Percentiles rank a stretch among this genome's conserved stretches.
These are phyloP conservation scores for Nannochloris sp. DNA, from an alignment of 139 green algal species.

Conservation along the genomic window DNA sequence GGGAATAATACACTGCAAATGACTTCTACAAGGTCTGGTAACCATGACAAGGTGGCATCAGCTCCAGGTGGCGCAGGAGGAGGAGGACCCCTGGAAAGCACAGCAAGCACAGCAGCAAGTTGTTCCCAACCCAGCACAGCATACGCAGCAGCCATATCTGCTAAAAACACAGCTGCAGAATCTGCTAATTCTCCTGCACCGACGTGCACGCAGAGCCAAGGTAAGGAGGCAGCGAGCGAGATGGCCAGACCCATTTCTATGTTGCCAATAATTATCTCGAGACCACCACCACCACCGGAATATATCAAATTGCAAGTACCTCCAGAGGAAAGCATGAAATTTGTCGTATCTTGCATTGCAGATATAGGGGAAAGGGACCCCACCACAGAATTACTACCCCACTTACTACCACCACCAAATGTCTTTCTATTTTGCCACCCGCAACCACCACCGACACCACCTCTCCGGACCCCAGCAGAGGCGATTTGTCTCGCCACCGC, in stretches of 20 bases:
- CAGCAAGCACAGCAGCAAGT: constrained; percentile 20
- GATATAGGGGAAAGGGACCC: too few species aligned
- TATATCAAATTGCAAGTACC: background rate
- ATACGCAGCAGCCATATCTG: constrained; percentile 17
- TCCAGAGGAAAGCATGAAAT: background rate
- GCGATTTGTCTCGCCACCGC: constrained; percentile 22
- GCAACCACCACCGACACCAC: background rate
- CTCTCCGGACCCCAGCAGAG: background rate
- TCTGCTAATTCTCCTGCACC: background rate
- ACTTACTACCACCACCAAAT: background rate
- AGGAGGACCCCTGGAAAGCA: constrained; percentile 1
- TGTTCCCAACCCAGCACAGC: constrained; percentile 29
- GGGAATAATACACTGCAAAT: constrained; percentile 39
- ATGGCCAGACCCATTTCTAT: constrained; percentile 55
- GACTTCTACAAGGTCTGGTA: constrained; percentile 3
- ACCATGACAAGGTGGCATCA: constrained; percentile 6
- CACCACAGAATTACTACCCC: background rate
- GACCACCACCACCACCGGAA: background rate
- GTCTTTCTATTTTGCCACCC: background rate
- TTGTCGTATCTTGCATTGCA: constrained; percentile 1
- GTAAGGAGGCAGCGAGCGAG: constrained; percentile 55
- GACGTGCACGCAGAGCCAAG: constrained; percentile 62
- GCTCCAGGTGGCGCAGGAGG: background rate
- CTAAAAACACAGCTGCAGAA: constrained; percentile 12
- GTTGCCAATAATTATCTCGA: constrained; percentile 58